phyloP scores from a whole-genome alignment of 495 filamentous ascomycete genomes.

The Podospora pseudoanserina region DNA sequence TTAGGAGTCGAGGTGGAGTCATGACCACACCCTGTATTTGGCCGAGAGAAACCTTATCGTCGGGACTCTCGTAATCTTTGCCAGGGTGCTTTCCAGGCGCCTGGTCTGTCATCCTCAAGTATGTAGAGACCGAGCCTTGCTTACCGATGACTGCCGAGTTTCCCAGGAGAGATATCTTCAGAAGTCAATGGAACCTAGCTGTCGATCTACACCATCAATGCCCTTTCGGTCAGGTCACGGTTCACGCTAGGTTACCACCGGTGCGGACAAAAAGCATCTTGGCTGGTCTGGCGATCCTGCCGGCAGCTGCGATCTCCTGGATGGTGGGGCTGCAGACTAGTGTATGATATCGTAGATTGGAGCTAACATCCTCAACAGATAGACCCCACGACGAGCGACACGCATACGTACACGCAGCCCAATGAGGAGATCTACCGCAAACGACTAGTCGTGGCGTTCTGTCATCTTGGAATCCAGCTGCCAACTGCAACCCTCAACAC shows the following conservation, averaged over 20 bases:
- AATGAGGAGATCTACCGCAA: not conserved
- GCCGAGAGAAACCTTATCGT: not conserved
- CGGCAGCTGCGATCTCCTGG: not conserved
- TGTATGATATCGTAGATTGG: not conserved
- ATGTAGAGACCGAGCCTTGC: not conserved
- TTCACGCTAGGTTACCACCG: not conserved
- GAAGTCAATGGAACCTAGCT: not conserved
- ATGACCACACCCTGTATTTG: not conserved
- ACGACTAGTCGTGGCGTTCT: not conserved
- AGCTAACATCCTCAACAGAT: not conserved
- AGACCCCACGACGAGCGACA: not conserved
- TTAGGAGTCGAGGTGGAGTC: not conserved
- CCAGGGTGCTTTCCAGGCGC: not conserved
- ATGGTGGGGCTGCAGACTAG: not conserved
- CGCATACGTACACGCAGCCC: not conserved
- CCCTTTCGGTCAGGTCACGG: not conserved
- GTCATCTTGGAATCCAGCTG: slow-evolving; percentile 1
- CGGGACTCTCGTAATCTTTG: not conserved
- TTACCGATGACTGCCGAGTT: not conserved
- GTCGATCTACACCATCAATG: not conserved
- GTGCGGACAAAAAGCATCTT: not conserved
- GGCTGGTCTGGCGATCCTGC: not conserved
- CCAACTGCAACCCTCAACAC: not conserved
- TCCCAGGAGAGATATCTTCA: not conserved
- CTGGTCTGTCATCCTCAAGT: not conserved